Conservation (phyloP, 305 asterid species). For the Fraxinus xanthoxyloides region DNA sequence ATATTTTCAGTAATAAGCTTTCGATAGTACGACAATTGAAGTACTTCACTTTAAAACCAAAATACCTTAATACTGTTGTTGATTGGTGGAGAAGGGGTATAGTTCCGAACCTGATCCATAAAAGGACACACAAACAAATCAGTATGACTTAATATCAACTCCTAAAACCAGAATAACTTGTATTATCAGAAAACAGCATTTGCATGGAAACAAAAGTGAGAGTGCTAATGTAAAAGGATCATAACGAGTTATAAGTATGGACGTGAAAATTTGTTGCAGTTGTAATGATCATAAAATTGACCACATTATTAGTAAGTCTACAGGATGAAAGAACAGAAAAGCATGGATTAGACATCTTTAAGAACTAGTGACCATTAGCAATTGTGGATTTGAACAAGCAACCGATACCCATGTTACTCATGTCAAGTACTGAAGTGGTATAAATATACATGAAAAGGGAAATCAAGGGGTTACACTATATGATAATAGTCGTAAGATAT, state of each 20-base stretch:
- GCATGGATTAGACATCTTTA: background rate
- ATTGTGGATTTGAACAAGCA: background rate
- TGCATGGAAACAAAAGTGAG: background rate
- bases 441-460: too few relatives aligned
- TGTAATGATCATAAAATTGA: background rate
- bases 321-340: background rate
- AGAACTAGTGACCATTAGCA: background rate
- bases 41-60: slow-evolving; percentile 8
- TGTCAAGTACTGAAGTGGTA: background rate
- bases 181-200: background rate
- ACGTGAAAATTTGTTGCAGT: background rate
- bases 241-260: background rate
- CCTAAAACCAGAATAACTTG: slow-evolving; percentile 1
- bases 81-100: slow-evolving; percentile 64
- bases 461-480: too few relatives aligned
- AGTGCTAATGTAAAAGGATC: background rate
- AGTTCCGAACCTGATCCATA: slow-evolving; percentile 68
- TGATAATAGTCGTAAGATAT: too few relatives aligned
- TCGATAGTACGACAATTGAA: background rate
- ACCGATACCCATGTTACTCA: background rate
- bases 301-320: slow-evolving; percentile 1
- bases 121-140: slow-evolving; percentile 16
- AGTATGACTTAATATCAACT: slow-evolving; percentile 1
- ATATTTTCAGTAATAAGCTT: too few relatives aligned
- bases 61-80: slow-evolving; percentile 90